phyloP scores from a whole-genome alignment of 176 grass and related monocot species.

The Triticum turgidum region DNA sequence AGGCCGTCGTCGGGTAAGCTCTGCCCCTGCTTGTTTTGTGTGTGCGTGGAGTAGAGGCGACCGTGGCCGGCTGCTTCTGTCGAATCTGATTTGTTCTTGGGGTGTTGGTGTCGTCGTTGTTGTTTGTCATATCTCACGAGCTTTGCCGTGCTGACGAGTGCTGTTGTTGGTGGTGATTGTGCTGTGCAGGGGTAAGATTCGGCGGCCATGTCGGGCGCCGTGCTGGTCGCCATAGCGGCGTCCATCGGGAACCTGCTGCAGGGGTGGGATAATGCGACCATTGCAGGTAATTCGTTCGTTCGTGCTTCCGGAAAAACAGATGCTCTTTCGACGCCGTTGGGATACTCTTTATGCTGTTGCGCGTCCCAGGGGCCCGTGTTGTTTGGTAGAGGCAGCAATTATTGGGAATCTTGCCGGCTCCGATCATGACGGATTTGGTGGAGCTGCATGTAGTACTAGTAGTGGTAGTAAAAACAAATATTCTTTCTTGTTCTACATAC shows the following conservation, averaged over 20 bases:
- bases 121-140: background rate
- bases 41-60: background rate
- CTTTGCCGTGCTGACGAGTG: constrained; percentile 8
- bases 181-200: constrained; percentile 42
- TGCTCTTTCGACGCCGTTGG: constrained; percentile 16
- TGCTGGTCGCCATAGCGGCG: constrained; percentile 78
- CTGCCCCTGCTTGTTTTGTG: background rate
- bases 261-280: constrained; percentile 92
- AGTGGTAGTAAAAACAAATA: background rate
- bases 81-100: background rate
- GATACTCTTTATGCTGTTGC: background rate
- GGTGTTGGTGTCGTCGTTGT: no score
- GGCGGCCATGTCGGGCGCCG: constrained; percentile 66
- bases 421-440: constrained; percentile 36
- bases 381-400: constrained; percentile 45
- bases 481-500: background rate
- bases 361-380: constrained; percentile 27
- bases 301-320: background rate
- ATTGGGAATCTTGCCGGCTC: constrained; percentile 46
- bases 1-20: constrained; percentile 7
- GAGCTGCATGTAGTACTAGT: background rate
- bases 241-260: constrained; percentile 83
- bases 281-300: constrained; percentile 77
- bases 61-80: background rate
- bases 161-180: constrained; percentile 3